Percentiles rank a stretch among this genome's conserved stretches.
Evolutionary conservation across 1,284 basidiomycete genomes (phyloP).

Genomic region (Pyrrhoderma noxium): DNA sequence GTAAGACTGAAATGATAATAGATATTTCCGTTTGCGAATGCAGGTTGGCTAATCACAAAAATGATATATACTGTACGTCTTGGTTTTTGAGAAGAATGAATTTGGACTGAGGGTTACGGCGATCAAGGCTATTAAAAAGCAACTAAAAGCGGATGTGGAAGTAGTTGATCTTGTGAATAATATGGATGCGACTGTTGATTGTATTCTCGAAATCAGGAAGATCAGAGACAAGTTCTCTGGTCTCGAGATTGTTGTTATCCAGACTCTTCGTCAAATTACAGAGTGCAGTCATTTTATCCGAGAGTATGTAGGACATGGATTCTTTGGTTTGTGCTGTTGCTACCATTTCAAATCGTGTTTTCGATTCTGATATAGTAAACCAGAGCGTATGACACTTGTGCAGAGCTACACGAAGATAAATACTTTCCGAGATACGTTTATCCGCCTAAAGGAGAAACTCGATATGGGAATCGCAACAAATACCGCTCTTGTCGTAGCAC

Average conservation of each 20-base stretch:
- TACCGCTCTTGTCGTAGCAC: not conserved
- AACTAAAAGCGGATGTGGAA: not conserved
- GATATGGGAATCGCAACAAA: not conserved
- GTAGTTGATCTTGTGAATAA: not conserved
- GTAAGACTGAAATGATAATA: too few species aligned
- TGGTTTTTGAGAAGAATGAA: too few species aligned
- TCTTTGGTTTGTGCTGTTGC: not conserved
- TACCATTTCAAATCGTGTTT: too few species aligned
- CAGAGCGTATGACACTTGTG: not conserved
- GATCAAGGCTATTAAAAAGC: not conserved
- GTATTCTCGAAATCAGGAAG: not conserved
- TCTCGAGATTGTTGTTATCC: not conserved
- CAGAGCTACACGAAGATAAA: not conserved
- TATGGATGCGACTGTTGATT: not conserved
- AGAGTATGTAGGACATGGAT: not conserved
- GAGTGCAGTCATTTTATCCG: slow-evolving; percentile 2
- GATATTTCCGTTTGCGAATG: too few species aligned
- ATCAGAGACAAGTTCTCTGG: not conserved
- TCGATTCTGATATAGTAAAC: not conserved
- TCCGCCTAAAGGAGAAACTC: not conserved
- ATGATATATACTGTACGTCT: too few species aligned
- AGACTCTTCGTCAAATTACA: not conserved
- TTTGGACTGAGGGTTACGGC: too few species aligned
- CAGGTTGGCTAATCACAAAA: too few species aligned
- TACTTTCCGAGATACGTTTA: not conserved